A percentile compares a stretch with the other conserved stretches of the same genome.
Evolutionary conservation across 2,329 filamentous ascomycete genomes (phyloP).

Genomic region (Hymenoscyphus scutula): DNA sequence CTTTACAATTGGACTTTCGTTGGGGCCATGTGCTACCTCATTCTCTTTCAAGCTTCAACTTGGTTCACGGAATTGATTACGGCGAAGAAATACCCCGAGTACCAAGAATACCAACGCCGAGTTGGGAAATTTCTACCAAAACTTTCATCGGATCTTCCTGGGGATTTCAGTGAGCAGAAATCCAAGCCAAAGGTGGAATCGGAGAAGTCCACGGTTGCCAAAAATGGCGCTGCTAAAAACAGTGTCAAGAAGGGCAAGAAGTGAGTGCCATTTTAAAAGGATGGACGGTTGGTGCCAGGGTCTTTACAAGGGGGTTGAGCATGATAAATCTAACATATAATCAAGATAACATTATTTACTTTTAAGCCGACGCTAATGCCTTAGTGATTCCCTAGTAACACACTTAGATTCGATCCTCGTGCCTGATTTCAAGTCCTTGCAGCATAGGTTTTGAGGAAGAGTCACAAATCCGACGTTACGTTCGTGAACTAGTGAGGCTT

Average conservation of each 20-base stretch:
- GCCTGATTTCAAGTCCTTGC: too few relatives aligned
- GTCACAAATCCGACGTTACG: background rate
- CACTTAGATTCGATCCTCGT: background rate
- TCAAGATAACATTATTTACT: background rate
- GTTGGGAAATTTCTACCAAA: slow-evolving; percentile 80
- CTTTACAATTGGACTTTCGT: slow-evolving; percentile 75
- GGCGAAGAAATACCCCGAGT: slow-evolving; percentile 81
- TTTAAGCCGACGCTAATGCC: background rate
- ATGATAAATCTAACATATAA: background rate
- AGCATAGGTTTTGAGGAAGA: background rate
- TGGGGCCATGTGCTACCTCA: slow-evolving; percentile 67
- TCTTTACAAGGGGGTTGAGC: background rate
- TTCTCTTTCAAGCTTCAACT: slow-evolving; percentile 87
- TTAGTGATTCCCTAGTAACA: background rate
- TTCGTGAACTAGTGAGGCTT: background rate
- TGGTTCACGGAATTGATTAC: slow-evolving; percentile 83
- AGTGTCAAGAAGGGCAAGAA: slow-evolving; percentile 1
- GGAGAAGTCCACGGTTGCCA: background rate
- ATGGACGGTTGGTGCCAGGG: background rate
- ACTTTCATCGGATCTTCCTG: slow-evolving; percentile 26
- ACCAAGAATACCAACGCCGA: slow-evolving; percentile 75
- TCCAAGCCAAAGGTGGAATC: slow-evolving; percentile 24
- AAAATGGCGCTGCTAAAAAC: background rate
- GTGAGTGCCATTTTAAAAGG: background rate
- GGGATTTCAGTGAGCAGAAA: slow-evolving; percentile 31